A percentile compares a stretch with the other conserved stretches of the same genome.
Conservation (phyloP, 164 flowering plant species). For the grape (Vitis vinifera) region DNA sequence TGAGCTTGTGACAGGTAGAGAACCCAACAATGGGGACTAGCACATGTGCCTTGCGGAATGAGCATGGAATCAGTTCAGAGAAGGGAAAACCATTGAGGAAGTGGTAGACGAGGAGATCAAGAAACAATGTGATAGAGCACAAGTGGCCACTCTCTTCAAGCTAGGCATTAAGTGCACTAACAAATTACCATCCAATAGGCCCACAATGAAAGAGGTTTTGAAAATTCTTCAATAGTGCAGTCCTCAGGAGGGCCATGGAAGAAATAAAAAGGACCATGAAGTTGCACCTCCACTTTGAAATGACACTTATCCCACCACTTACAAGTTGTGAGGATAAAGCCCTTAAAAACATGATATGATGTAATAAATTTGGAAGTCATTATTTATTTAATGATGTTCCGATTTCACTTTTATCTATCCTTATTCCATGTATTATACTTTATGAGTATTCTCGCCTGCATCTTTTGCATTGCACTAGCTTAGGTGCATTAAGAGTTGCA, state of each 20-base stretch:
- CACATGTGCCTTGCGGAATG: slow-evolving; percentile 53
- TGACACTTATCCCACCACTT: not conserved
- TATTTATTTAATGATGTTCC: no score
- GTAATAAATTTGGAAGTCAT: no score
- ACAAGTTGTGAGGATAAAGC: no score
- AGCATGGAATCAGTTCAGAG: slow-evolving; percentile 31
- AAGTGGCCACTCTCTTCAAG: slow-evolving; percentile 55
- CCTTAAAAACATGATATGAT: no score
- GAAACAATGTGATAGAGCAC: slow-evolving; percentile 39
- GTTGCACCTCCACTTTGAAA: slow-evolving; percentile 45
- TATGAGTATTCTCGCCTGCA: no score
- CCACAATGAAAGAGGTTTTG: slow-evolving; percentile 80
- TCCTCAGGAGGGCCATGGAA: slow-evolving; percentile 12
- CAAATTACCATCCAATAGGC: slow-evolving; percentile 51
- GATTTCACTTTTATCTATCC: no score
- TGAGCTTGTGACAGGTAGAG: slow-evolving; percentile 73
- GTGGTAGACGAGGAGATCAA: slow-evolving; percentile 54
- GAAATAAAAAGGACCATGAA: slow-evolving; percentile 31
- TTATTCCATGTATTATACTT: no score
- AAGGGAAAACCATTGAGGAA: slow-evolving; percentile 38
- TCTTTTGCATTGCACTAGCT: no score
- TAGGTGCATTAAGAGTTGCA: no score
- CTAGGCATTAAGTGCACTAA: slow-evolving; percentile 73
- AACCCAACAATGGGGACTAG: slow-evolving; percentile 53
- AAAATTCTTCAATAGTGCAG: slow-evolving; percentile 42